Evolutionary conservation across 2,329 filamentous ascomycete species (phyloP), one percentile per base, ranked within the genome.

Genomic region (Fusarium hostae): DNA sequence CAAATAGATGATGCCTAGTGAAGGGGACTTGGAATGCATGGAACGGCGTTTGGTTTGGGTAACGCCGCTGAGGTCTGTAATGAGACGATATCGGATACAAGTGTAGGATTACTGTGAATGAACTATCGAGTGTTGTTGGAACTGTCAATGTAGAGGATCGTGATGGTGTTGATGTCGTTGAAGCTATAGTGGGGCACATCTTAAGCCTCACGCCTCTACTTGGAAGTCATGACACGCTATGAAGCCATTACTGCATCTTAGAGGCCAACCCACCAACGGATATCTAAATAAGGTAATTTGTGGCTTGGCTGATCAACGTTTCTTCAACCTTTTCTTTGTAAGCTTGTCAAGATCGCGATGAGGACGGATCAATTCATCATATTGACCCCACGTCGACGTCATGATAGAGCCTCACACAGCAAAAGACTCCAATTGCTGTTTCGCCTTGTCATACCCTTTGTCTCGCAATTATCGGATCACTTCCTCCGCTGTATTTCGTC

Each of bases 381-480:
- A 43, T n/a, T 73, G 61, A 72, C 70, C 58, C 69, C 70, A 68
- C 70, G 70, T 73, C 70, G 70, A 72, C 70, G 70, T 72, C 70
- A 72, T 72, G 61, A 66, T 37, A 47, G 39, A 37, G 54, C 34
- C 43, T 70, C 37, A 43, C 28, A 16, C 43, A 45, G 45, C 44
- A 65, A 59, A 51, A 66, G 18, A 58, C 66, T 52, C 54, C 66
- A 70, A 69, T 66, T 56, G 56, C 47, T 50, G 32, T 47, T 13
- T 34, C n/a, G 35, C 56, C 56, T 13, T 70, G 60, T 47, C 51
- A 40, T 68, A 26, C 58, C 35, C 24, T 50, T 26, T 40, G n/a
- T 54, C 39, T 65, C 41, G 13, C 44, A 37, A 18, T 44, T 6
- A 16, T 41, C 70, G 70, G 69, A 72, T 63, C 37, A n/a, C 61